These are phyloP conservation scores for Debaryomyces coudertii DNA, from an alignment of 1,139 yeast species.

Conservation along the genomic window DNA sequence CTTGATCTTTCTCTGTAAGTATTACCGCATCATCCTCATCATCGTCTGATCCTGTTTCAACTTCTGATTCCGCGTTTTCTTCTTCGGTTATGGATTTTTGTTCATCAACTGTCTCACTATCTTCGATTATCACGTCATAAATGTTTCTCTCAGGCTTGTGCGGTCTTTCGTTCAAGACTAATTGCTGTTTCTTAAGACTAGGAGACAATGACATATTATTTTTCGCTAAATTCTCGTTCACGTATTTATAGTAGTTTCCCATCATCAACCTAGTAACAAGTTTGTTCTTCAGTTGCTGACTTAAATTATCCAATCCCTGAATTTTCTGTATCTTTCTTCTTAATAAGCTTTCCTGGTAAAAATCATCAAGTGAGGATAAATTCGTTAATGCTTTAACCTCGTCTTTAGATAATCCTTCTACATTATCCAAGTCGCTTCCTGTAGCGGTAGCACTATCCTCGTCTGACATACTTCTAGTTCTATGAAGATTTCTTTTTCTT, in stretches of 20 bases:
- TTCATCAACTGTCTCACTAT: neutral
- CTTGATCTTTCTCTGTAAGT: slow-evolving; percentile 52
- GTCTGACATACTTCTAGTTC: slow-evolving; percentile 5
- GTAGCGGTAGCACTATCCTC: slow-evolving; percentile 28
- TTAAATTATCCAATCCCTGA: slow-evolving; percentile 44
- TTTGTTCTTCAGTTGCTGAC: slow-evolving; percentile 60
- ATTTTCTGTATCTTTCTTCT: slow-evolving; percentile 62
- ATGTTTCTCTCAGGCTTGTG: neutral
- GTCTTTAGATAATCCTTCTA: slow-evolving; percentile 39
- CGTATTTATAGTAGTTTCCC: slow-evolving; percentile 61
- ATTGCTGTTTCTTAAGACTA: slow-evolving; percentile 10
- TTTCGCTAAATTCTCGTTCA: slow-evolving; percentile 33
- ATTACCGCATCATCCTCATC: slow-evolving; percentile 42
- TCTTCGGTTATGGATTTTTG: slow-evolving; percentile 8
- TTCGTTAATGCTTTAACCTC: slow-evolving; percentile 43
- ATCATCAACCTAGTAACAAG: slow-evolving; percentile 78
- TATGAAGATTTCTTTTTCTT: slow-evolving; percentile 10
- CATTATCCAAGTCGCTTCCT: slow-evolving; percentile 41
- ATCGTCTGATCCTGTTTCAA: slow-evolving; percentile 14
- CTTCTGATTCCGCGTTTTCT: slow-evolving; percentile 13
- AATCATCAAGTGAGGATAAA: slow-evolving; percentile 48
- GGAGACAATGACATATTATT: slow-evolving; percentile 21
- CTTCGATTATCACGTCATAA: slow-evolving; percentile 6
- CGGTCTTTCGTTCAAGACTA: neutral
- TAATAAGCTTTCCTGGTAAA: slow-evolving; percentile 54